Evolutionary conservation across 768 basidiomycete genomes (phyloP), one percentile per base, ranked within the genome.

Genomic region (Podaxis sp.): DNA sequence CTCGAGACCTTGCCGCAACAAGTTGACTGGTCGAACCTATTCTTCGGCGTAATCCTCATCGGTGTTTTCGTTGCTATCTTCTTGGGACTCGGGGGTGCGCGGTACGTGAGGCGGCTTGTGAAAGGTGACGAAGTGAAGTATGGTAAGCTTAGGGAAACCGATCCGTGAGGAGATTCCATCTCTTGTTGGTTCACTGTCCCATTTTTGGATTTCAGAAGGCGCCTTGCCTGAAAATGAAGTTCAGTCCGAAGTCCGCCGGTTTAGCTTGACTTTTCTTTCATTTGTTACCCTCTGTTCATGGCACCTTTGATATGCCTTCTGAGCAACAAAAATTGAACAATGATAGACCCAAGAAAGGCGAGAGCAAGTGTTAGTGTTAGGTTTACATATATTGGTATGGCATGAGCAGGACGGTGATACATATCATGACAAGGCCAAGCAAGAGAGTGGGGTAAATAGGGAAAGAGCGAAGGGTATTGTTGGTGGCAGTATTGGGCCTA

Each of bases 11-110:
- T 61, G 16, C 59, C 59, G 4, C 16, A 36, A 23, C 53, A 46
- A 50, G 59, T 50, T 9, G 32, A 58, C 21, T 76, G 72, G 68
- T 67, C 69, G 48, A 72, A 69, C 53, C 6, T 76, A 48, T 66
- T 79, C 61, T 70, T 77, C 61, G 67, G 69, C n/a, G 38, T 82
- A 46, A 50, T 85, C 35, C 69, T 83, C 60, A 61, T 89, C 51
- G 77, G 75, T 1, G 71, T 80, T 25, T 71, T 79, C 18, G 76
- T 74, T 14, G 78, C 68, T 13, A 67, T 79, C 14, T 80, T 86
- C 63, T 63, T 78, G 48, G 84, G 79, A 77, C 73, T 83, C 10
- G 85, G 86, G 27, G 84, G 83, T 18, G 44, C 79, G 62, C 79
- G 79, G 38, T 80, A 74, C 66, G 66, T 80, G 36, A 73, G 74